Base-by-base conservation (phyloP, 305 asterid species). In the Andrographis paniculata region DNA sequence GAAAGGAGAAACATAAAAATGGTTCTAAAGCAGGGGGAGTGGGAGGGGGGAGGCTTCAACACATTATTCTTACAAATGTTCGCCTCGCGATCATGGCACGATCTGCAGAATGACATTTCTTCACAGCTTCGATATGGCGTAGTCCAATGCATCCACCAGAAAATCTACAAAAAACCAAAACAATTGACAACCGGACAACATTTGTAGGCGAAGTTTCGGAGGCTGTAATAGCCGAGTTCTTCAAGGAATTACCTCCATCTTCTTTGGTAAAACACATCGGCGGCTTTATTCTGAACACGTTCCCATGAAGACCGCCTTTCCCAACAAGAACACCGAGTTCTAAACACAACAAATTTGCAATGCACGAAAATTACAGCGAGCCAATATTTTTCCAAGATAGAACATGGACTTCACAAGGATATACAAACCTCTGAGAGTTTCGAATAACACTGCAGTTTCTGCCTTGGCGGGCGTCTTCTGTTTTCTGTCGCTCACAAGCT, bases 271-370 rank as follows among this genome's bases (percentile, higher is more conserved):
- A 86, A 55, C 96, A 91, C 99, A 86, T 83, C 0, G 99, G 99
- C 36, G 99, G 99, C 63, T 91, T 91, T 71, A 91, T 73, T 72
- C 99, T 86, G 81, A 91, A 91, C 39, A 91, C 96, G 47, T 87
- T 91, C 38, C 96, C 99, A 22, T 79, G 80, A 24, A 91, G 71
- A 50, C 99, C 99, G 30, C 99, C 96, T 75, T 91, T 91, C 28
- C 99, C 96, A 19, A 86, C 96, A 64, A 87, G 68, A 59, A 77
- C 69, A 21, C 87, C 94, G 19, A 73, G 85, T 48, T 78, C 88
- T 91, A 53, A 65, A 60, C 27, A 36, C 64, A 62, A 1, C 33
- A 51, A 30, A 53, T 3, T 8, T 42, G 8, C 13, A 28, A 38
- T 10, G 8, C 52, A 57, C 14, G 2, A 31, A 30, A 1, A 33